Evolutionary conservation across 2,329 filamentous ascomycete genomes (phyloP).

Genomic region (Penicillium brasilianum): DNA sequence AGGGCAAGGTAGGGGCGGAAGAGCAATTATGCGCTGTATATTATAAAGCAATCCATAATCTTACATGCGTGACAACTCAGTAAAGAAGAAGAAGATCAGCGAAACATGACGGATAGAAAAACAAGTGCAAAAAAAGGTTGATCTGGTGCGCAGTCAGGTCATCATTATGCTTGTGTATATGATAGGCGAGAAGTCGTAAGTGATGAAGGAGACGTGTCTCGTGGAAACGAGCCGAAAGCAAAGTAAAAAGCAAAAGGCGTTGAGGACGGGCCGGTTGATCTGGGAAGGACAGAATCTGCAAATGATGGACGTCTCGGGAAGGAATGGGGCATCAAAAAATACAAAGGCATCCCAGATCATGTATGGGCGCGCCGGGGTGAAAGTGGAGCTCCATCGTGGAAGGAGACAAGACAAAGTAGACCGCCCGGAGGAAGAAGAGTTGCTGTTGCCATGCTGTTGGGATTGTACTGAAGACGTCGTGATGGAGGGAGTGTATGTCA

Average conservation of each 20-base stretch:
- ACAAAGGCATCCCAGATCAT: conserved; percentile 12
- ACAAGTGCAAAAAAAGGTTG: not conserved
- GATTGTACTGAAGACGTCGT: conserved; percentile 12
- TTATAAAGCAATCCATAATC: conserved; percentile 20
- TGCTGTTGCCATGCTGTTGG: conserved; percentile 4
- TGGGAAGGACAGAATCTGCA: not conserved
- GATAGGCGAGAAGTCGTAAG: conserved; percentile 3
- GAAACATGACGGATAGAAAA: not conserved
- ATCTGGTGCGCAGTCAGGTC: not conserved
- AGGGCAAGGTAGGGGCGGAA: not conserved
- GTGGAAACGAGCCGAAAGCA: not conserved
- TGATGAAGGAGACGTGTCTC: not conserved
- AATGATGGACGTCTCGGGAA: not conserved
- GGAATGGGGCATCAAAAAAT: conserved; percentile 21
- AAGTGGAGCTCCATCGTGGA: not conserved
- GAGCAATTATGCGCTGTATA: conserved; percentile 17
- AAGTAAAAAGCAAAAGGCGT: conserved; percentile 1
- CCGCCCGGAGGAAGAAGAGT: conserved; percentile 1
- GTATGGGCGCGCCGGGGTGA: not conserved
- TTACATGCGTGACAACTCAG: conserved; percentile 18
- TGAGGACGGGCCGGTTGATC: not conserved
- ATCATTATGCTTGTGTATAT: conserved; percentile 1
- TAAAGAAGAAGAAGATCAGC: not conserved
- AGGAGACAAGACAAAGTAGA: not conserved
- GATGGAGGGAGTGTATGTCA: conserved; percentile 20